phyloP scores from a whole-genome alignment of 371 early-diverging fungal genomes.

The Rhizomucor miehei region DNA sequence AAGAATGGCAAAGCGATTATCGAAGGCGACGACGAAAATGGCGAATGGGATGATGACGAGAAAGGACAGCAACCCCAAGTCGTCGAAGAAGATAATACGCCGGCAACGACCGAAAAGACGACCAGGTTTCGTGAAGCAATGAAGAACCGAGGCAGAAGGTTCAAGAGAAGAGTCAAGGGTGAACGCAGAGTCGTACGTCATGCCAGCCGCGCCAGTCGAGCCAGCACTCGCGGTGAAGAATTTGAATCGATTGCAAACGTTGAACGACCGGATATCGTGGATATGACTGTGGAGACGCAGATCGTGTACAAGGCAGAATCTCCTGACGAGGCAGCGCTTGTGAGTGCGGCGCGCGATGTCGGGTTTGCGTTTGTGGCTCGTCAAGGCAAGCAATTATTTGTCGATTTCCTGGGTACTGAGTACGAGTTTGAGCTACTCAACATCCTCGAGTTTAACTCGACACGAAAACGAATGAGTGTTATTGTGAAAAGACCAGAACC shows the following conservation, averaged over 20 bases:
- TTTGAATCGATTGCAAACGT: slow-evolving; percentile 12
- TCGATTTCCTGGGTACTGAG: slow-evolving; percentile 67
- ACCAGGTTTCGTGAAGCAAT: slow-evolving; percentile 4
- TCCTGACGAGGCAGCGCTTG: slow-evolving; percentile 86
- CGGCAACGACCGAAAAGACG: background rate
- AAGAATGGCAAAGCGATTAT: slow-evolving; percentile 50
- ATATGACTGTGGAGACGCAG: slow-evolving; percentile 29
- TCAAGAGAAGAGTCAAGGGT: slow-evolving; percentile 10
- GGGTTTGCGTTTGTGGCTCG: slow-evolving; percentile 79
- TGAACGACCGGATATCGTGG: slow-evolving; percentile 21
- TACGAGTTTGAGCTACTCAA: slow-evolving; percentile 72
- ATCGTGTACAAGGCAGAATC: slow-evolving; percentile 67
- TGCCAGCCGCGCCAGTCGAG: background rate
- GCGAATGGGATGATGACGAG: background rate
- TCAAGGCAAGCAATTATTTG: slow-evolving; percentile 31
- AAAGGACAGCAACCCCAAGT: slow-evolving; percentile 11
- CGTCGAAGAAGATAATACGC: background rate
- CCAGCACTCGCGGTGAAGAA: slow-evolving; percentile 12
- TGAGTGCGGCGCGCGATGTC: slow-evolving; percentile 81
- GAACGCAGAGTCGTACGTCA: background rate
- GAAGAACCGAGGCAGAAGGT: slow-evolving; percentile 3
- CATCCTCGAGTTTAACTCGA: slow-evolving; percentile 88
- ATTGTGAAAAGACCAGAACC: slow-evolving; percentile 77
- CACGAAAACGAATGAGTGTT: slow-evolving; percentile 95
- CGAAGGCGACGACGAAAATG: slow-evolving; percentile 11